Base-by-base conservation (phyloP, 1,284 basidiomycete species). In the Tranzscheliella williamsii region DNA sequence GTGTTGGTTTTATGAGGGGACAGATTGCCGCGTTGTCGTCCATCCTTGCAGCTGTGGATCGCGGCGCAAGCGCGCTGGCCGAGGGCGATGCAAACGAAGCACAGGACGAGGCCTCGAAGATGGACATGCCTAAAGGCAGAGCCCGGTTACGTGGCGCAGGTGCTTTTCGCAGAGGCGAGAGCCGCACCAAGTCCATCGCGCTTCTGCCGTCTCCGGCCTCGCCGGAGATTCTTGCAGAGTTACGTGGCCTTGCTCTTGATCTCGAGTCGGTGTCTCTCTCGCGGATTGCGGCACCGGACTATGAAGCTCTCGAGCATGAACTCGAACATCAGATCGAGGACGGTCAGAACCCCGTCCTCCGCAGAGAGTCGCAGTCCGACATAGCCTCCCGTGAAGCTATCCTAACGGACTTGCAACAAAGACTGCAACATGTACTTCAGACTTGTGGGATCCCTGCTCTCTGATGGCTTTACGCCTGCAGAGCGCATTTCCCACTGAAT, bases 1-100 rank as follows among this genome's bases (percentile, higher is more conserved):
- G 86, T 55, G 72, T 91, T 5, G 90, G 90, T 5, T 71, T 81
- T 29, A 79, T 91, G 20, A 83, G 89, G 12, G 90, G 90, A 2
- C 78, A 82, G 16, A 81, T 84, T 0, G 82, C 84, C 17, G 86
- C 85, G 0, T 70, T 88, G 5, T 78, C 85, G 20, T 78, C 83
- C n/a, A 33, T 66, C 23, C 9, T 37, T 5, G 18, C 6, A 13
- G 35, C 8, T 6, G 13, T 16, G 13, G 8, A 8, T 9, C 9
- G 8, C 8, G 9, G 9, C 8, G 18, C 15, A 9, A 24, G 7
- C 5, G 35, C 20, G 9, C 18, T 9, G 6, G 35, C 21, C 12
- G 35, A 21, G 9, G 35, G 6, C 35, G 9, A 37, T 16, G 35
- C 21, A 22, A 21, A 13, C 13, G 18, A 37, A 5, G 20, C 6